Evolutionary conservation across 1,284 basidiomycete species (phyloP).

Genomic region (Trichosporon sp.): DNA sequence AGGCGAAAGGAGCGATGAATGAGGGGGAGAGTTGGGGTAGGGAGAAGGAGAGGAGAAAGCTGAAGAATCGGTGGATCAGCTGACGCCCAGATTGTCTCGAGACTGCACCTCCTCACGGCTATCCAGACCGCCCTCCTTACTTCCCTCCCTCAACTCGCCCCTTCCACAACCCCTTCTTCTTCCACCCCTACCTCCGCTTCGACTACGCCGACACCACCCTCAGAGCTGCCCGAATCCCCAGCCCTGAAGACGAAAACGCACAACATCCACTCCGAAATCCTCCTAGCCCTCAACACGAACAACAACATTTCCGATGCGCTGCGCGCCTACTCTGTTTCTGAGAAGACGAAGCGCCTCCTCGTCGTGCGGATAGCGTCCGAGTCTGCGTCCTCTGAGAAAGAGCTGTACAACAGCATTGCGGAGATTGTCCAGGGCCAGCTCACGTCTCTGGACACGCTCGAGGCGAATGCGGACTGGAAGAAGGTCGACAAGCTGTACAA

Average conservation of each 20-base stretch:
- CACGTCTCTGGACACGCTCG: conserved; percentile 24
- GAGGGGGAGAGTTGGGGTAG: no score
- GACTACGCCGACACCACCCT: background rate
- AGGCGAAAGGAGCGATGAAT: no score
- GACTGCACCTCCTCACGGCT: conserved; percentile 73
- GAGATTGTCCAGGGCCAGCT: conserved; percentile 54
- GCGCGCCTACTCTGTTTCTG: conserved; percentile 76
- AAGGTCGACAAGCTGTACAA: conserved; percentile 77
- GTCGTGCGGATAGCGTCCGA: conserved; percentile 67
- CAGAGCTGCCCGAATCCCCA: conserved; percentile 25
- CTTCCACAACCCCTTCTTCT: background rate
- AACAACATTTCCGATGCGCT: conserved; percentile 88
- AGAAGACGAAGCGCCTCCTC: conserved; percentile 67
- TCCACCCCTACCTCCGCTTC: background rate
- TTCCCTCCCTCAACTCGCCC: conserved; percentile 44
- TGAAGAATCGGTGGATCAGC: background rate
- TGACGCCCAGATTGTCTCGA: conserved; percentile 46
- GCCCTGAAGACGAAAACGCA: conserved; percentile 45
- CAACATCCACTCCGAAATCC: conserved; percentile 71
- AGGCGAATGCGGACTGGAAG: conserved; percentile 61
- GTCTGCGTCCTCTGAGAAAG: conserved; percentile 24
- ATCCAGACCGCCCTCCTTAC: conserved; percentile 76
- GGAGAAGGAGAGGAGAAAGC: background rate
- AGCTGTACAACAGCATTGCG: conserved; percentile 62
- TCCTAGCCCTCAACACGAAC: conserved; percentile 78